Evolutionary conservation across 2,329 filamentous ascomycete species (phyloP).

Genomic region (Tolypocladium nubicola): DNA sequence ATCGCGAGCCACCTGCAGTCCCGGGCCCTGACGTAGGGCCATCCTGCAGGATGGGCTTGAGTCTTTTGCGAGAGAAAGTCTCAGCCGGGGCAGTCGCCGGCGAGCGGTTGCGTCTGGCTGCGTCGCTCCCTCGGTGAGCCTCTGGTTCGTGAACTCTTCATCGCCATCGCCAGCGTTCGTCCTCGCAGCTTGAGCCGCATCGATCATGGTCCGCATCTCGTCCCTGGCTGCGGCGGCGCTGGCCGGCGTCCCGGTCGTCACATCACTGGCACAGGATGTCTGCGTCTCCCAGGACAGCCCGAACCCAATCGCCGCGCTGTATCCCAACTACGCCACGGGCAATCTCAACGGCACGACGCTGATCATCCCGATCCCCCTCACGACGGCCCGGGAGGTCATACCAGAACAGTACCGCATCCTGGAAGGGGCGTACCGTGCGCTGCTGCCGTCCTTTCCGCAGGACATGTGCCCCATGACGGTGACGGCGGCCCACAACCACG

Average conservation of each 20-base stretch:
- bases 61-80: too few species aligned
- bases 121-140: neutral
- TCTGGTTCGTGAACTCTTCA: neutral
- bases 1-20: neutral
- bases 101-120: neutral
- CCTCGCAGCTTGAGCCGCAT: neutral
- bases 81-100: neutral
- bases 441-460: slow-evolving; percentile 36
- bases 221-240: neutral
- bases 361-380: slow-evolving; percentile 39
- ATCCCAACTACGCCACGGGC: slow-evolving; percentile 37
- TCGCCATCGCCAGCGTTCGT: neutral
- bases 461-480: slow-evolving; percentile 43
- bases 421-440: slow-evolving; percentile 32
- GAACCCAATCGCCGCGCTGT: slow-evolving; percentile 36
- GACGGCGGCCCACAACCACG: slow-evolving; percentile 39
- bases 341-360: slow-evolving; percentile 42
- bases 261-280: neutral
- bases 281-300: neutral
- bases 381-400: slow-evolving; percentile 33
- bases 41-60: neutral
- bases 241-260: neutral
- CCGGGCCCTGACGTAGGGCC: neutral
- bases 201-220: neutral
- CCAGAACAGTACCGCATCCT: slow-evolving; percentile 38